Conservation (phyloP, 352 stramenopile species). For the Pythium sukuiense region DNA sequence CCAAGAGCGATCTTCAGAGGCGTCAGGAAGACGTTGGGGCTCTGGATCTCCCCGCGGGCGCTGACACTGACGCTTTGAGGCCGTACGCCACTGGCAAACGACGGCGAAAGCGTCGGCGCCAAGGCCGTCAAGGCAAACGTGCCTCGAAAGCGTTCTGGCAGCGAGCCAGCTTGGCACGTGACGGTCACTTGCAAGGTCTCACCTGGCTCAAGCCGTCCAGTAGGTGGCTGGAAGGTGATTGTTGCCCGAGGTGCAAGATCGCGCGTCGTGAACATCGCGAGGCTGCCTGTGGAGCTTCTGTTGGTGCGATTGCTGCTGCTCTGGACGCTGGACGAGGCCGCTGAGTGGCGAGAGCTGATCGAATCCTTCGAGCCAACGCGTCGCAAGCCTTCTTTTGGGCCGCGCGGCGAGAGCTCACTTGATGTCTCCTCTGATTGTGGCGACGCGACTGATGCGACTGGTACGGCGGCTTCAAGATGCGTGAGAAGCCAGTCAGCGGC, state of each 20-base stretch:
- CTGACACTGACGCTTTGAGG: conserved; percentile 32
- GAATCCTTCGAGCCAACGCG: conserved; percentile 55
- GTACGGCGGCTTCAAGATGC: conserved; percentile 37
- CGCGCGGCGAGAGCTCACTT: background rate
- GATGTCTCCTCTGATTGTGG: background rate
- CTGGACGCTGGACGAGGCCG: conserved; percentile 31
- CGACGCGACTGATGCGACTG: no score
- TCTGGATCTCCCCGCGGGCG: conserved; percentile 75
- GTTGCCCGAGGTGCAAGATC: conserved; percentile 45
- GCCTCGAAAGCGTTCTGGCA: conserved; percentile 64
- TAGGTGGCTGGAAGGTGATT: conserved; percentile 51
- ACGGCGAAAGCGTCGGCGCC: background rate
- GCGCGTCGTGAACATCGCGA: conserved; percentile 38
- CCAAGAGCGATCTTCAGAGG: conserved; percentile 47
- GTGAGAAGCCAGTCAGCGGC: conserved; percentile 47
- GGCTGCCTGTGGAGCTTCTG: conserved; percentile 29
- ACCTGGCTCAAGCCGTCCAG: conserved; percentile 40
- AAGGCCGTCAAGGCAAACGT: conserved; percentile 25
- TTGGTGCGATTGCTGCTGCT: conserved; percentile 37
- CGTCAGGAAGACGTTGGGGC: conserved; percentile 69
- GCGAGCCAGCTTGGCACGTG: conserved; percentile 49
- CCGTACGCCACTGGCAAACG: background rate
- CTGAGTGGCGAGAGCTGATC: conserved; percentile 44
- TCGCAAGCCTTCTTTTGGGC: background rate
- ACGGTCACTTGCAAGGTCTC: conserved; percentile 41